Base-by-base conservation (phyloP, 768 basidiomycete genomes). In the Tulasnella sp. region DNA sequence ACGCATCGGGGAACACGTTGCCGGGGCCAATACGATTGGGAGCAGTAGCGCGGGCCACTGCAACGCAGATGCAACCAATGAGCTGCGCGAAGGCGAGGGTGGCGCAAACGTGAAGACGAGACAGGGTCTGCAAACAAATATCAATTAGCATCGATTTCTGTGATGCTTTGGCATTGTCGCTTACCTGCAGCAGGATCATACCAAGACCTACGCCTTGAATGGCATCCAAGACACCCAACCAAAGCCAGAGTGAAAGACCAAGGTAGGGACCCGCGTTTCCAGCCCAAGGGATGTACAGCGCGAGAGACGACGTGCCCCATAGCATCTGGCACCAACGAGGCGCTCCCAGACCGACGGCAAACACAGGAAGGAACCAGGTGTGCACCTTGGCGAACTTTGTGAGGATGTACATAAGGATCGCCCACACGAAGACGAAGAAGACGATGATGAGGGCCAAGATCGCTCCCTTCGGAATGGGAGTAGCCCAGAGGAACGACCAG, bases 251-350 rank as follows among this genome's bases (percentile, higher is more conserved):
- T 34, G 90, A 90, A 35, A 94, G 86, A 52, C 93, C 93, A 71
- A 96, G 87, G 78, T 95, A 97, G 29, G 94, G 92, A 19, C 95
- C 95, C 3, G 84, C 87, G 12, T 78, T 78, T 12, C 95, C 94
- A 2, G 91, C 95, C 95, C 95, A 97, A 5, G 95, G 94, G 73
- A 97, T 90, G 78, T 96, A 97, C 17, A 95, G 81, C 4, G 92
- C 95, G 59, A 97, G 85, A 37, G 93, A 94, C 5, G 94, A 96
- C 9, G 94, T 95, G 77, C 95, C 94, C 95, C 95, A 97, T 63
- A 95, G 81, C 88, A 95, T 96, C 87, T 96, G 95, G 83, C 95
- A 96, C 95, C 95, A 97, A 77, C 92, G 82, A 12, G 95, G 95
- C 35, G 93, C 92, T 59, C 95, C 95, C 69, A 97, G 86, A 77